Percentiles rank a stretch among this genome's conserved stretches.
phyloP scores from a whole-genome alignment of 305 asterid species.

The Fraxinus baroniana region DNA sequence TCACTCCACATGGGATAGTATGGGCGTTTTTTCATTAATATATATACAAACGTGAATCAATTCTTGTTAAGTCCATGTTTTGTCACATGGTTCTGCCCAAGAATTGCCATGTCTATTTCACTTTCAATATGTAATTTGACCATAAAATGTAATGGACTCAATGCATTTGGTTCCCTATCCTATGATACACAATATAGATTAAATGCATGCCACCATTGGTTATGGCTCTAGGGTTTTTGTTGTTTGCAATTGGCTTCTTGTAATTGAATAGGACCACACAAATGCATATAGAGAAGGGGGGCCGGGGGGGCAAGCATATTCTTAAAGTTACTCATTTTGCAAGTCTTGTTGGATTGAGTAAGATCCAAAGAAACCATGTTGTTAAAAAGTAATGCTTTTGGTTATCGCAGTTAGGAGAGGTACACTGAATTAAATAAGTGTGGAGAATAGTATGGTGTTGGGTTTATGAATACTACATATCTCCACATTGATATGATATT shows the following conservation, averaged over 20 bases:
- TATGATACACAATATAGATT: background rate
- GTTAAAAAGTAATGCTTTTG: background rate
- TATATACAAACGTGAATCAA: background rate
- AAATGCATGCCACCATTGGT: background rate
- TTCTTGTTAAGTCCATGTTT: conserved; percentile 2
- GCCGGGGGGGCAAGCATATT: background rate
- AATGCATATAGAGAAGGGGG: background rate
- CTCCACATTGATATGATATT: too few species aligned
- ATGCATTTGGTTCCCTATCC: background rate
- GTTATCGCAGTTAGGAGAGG: background rate
- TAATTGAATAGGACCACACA: background rate
- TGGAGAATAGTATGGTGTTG: background rate
- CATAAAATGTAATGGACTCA: background rate
- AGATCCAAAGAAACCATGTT: background rate
- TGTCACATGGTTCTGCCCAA: background rate
- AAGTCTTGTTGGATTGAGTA: background rate
- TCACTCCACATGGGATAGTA: background rate
- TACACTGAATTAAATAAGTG: background rate
- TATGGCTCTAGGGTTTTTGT: background rate
- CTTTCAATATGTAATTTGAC: background rate
- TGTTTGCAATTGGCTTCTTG: background rate
- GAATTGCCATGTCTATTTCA: background rate
- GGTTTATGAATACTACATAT: too few species aligned
- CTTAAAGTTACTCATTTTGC: background rate
- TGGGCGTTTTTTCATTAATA: background rate